Evolutionary conservation across 192 early-diverging fungal species (phyloP).

Genomic region (Backusella luteola): DNA sequence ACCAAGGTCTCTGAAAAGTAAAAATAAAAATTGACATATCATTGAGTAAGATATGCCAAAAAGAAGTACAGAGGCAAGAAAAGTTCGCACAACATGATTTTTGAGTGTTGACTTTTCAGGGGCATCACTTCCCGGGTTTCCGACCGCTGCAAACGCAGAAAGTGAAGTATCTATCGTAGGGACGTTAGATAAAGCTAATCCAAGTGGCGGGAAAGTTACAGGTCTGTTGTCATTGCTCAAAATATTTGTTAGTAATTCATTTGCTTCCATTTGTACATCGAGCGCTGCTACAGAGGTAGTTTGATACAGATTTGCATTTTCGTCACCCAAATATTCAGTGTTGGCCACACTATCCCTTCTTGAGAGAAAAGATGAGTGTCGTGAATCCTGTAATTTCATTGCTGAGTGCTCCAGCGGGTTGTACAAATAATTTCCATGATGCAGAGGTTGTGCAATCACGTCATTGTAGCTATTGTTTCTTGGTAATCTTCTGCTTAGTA

Average conservation of each 20-base stretch:
- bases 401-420: not conserved
- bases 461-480: not conserved
- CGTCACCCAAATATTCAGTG: slow-evolving; percentile 23
- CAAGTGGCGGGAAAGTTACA: slow-evolving; percentile 29
- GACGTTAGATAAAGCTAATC: slow-evolving; percentile 26
- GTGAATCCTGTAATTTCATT: not conserved
- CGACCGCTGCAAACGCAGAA: slow-evolving; percentile 16
- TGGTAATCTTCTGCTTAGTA: slow-evolving; percentile 6
- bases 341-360: slow-evolving; percentile 21
- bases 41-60: slow-evolving; percentile 33
- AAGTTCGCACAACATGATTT: slow-evolving; percentile 21
- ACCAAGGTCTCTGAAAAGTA: slow-evolving; percentile 28
- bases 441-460: not conserved
- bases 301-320: slow-evolving; percentile 7
- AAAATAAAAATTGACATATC: slow-evolving; percentile 33
- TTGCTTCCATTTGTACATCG: slow-evolving; percentile 26
- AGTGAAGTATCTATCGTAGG: slow-evolving; percentile 28
- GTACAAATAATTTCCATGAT: slow-evolving; percentile 10
- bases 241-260: slow-evolving; percentile 10
- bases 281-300: slow-evolving; percentile 14
- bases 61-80: slow-evolving; percentile 23
- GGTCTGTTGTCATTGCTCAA: not conserved
- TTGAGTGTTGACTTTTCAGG: slow-evolving; percentile 12
- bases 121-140: not conserved
- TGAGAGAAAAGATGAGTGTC: not conserved